Evolutionary conservation across 441 rosid species (phyloP), one percentile per base, ranked within the genome.

Genomic region (Pelargonium myrrhifolium): DNA sequence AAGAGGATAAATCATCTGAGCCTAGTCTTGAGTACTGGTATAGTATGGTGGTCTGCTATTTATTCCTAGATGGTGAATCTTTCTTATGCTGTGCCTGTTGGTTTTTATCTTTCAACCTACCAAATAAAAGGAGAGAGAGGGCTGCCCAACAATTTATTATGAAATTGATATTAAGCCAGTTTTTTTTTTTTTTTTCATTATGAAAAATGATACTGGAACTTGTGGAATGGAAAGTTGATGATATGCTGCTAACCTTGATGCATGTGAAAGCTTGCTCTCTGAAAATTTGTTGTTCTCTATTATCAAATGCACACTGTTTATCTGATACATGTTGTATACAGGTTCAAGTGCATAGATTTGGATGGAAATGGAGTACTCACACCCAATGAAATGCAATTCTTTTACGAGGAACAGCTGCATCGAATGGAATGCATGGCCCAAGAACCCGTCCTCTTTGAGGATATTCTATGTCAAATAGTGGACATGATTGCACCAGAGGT

Each of bases 21-120:
- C 97, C 97, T 63, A 89, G 98, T 81, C 97, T 95, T 51, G 99
- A 95, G 78, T 95, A 88, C 81, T 95, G 99, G 99, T 86, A 73
- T 79, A 12, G 67, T 59, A 59, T 59, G 35, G 26, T 59, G 31
- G 35, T 59, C 35, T 59, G 62, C 62, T 59, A 59, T 59, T 15
- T 59, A 31, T 20, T 59, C 8, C 37, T 6, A 3, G 62, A 59
- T 59, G 62, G 62, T 59, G 62, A 59, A 59, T 10, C 62, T 59
- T 59, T 14, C 62, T 24, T 2, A 10, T 42, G 24, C 22, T 59
- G 22, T 59, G 62, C 14, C 26, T 59, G 22, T 14, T 10, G 62
- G 24, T 31, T 59, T 49, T n/a, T 6, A 5, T 49, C 17, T 47
- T 58, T 59, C 37, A 24, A 59, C 62, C 22, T 59, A 28, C 12